Evolutionary conservation across 306 rosid species (phyloP).

Genomic region (Amphicarpaea edgeworthii): DNA sequence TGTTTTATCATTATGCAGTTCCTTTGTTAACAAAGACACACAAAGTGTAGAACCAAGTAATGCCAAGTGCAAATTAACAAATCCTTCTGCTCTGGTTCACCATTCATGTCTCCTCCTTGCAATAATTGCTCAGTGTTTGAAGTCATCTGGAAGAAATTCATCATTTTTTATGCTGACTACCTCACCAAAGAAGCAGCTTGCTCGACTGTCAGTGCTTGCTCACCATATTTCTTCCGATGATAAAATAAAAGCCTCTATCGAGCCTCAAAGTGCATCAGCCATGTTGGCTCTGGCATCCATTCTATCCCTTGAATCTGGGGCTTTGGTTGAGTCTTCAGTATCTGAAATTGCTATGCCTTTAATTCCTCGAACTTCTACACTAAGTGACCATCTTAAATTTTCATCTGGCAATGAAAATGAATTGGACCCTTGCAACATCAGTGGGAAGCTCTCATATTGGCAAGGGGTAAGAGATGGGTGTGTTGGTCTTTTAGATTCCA

Average conservation of each 20-base stretch:
- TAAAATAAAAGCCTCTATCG: slow-evolving; percentile 56
- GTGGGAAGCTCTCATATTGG: slow-evolving; percentile 75
- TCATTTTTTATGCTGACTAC: slow-evolving; percentile 84
- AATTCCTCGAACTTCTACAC: slow-evolving; percentile 76
- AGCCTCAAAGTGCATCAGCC: slow-evolving; percentile 72
- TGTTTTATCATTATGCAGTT: slow-evolving; percentile 67
- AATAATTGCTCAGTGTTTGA: slow-evolving; percentile 76
- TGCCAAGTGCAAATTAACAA: slow-evolving; percentile 63
- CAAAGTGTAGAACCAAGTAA: slow-evolving; percentile 64
- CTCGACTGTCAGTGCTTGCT: slow-evolving; percentile 80
- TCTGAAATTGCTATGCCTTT: slow-evolving; percentile 81
- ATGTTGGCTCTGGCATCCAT: slow-evolving; percentile 91
- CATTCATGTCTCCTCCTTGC: slow-evolving; percentile 86
- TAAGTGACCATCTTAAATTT: slow-evolving; percentile 70
- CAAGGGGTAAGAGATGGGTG: slow-evolving; percentile 88
- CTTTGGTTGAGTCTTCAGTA: slow-evolving; percentile 75
- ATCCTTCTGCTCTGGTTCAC: slow-evolving; percentile 67
- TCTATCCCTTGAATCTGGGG: slow-evolving; percentile 80
- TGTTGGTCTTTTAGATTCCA: slow-evolving; percentile 85
- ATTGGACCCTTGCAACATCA: slow-evolving; percentile 46
- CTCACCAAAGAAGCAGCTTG: slow-evolving; percentile 81
- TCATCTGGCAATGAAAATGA: slow-evolving; percentile 61
- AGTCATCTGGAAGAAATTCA: slow-evolving; percentile 88
- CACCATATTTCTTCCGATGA: slow-evolving; percentile 72
- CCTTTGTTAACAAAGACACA: slow-evolving; percentile 67